Base-by-base conservation (phyloP, 495 filamentous ascomycete species). In the Xylaria grammica region DNA sequence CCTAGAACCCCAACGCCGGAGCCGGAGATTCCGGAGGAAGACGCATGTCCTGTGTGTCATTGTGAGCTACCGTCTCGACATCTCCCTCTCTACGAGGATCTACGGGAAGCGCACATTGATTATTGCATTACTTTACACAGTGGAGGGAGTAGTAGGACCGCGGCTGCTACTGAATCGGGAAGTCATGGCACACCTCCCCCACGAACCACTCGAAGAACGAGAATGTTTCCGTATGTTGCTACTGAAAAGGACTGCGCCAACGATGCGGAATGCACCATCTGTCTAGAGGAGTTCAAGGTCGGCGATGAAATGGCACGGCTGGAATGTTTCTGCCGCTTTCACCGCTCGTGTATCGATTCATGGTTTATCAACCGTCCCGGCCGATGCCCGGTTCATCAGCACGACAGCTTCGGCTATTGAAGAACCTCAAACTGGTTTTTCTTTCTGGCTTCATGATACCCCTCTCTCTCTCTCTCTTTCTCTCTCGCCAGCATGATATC, bases 261-360 rank as follows among this genome's bases (percentile, higher is more conserved):
- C 24, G 86, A 89, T 57, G 87, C 84, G 8, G 95, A 99, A 76
- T 99, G 95, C 73, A 90, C 92, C 2, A 97, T 99, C 61, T 99
- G 95, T 69, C 90, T 99, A 67, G 96, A 97, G 74, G 96, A 99
- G 69, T 98, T 96, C 72, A 90, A 91, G 68, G 90, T 88, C 11
- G 95, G 94, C 2, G 87, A 90, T 60, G 78, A 86, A 53, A 89
- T 98, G 85, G 92, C 89, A 6, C 81, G 94, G 58, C 78, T 99
- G 63, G 92, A 96, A 77, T 99, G 96, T 75, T 78, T 96, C 63
- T 99, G 95, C 76, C 90, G 94, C 60, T 99, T 97, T 74, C 96
- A 98, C 74, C 80, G 87, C 70, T 74, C 82, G 50, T 90, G 90
- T 66, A 89, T 91, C 55, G 76, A 79, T 29, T 77, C 78, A 1